phyloP scores from a whole-genome alignment of 129 eudicot genomes.

The Ambrosia artemisiifolia region DNA sequence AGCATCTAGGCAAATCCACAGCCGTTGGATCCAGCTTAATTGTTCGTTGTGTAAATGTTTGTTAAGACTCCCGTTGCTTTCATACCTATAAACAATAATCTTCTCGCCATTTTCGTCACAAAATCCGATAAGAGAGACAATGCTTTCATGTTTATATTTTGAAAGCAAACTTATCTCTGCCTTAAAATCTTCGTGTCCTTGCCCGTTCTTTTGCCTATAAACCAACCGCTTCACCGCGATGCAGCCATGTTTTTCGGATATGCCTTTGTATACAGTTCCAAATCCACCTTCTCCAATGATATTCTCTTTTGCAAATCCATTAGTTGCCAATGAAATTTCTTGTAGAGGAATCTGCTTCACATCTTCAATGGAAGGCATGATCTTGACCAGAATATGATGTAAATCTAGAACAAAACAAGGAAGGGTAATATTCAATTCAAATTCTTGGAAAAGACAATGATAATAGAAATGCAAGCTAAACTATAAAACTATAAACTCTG shows the following conservation, averaged over 20 bases:
- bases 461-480: too few species aligned
- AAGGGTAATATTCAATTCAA: too few species aligned
- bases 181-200: background rate
- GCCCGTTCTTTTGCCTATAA: conserved; percentile 29
- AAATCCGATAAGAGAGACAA: background rate
- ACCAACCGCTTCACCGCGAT: background rate
- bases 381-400: background rate
- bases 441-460: too few species aligned
- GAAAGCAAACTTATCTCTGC: background rate
- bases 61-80: conserved; percentile 26
- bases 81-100: conserved; percentile 37
- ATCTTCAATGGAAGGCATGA: background rate
- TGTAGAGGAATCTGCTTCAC: conserved; percentile 19
- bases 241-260: background rate
- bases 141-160: background rate
- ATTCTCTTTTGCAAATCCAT: conserved; percentile 3
- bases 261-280: background rate
- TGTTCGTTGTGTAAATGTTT: background rate
- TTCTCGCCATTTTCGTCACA: conserved; percentile 13
- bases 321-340: conserved; percentile 32
- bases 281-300: background rate
- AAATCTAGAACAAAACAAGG: too few species aligned
- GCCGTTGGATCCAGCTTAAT: conserved; percentile 31
- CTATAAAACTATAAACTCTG: too few species aligned
- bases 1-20: conserved; percentile 27